A percentile compares a stretch with the other conserved stretches of the same genome.
These are phyloP conservation scores for Aspergillus coremiiformis DNA, from an alignment of 495 filamentous ascomycete genomes.

Conservation along the genomic window DNA sequence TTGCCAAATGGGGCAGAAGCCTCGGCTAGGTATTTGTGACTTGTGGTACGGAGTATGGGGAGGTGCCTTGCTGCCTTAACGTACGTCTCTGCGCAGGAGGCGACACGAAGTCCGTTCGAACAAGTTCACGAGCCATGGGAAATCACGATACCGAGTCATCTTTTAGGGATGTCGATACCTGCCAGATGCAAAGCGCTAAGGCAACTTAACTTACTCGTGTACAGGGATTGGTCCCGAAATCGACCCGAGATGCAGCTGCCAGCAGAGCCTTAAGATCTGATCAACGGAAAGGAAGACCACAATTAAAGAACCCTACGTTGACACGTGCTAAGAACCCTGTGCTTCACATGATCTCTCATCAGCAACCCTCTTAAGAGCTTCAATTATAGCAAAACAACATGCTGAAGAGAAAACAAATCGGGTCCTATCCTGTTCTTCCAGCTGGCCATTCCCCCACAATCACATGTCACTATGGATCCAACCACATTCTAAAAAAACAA, in stretches of 20 bases:
- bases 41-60: too few species aligned
- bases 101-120: neutral
- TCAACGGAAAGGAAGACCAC: neutral
- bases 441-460: neutral
- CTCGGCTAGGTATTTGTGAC: conserved; percentile 12
- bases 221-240: neutral
- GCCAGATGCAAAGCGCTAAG: neutral
- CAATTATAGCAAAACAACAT: neutral
- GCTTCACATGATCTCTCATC: neutral
- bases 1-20: conserved; percentile 16
- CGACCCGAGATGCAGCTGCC: neutral
- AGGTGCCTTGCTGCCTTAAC: conserved; percentile 15
- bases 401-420: neutral
- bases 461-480: conserved; percentile 1
- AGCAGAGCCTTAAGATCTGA: too few species aligned
- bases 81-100: neutral
- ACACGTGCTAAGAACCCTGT: neutral
- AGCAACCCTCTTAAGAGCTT: neutral
- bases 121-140: neutral
- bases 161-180: neutral
- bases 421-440: neutral
- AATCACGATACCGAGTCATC: conserved; percentile 1
- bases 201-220: neutral
- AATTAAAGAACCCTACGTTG: too few species aligned
- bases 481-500: too few species aligned